Percentiles rank a stretch among this genome's conserved stretches.
phyloP scores from a whole-genome alignment of 2,329 filamentous ascomycete genomes.

The Calycina herbarum region DNA sequence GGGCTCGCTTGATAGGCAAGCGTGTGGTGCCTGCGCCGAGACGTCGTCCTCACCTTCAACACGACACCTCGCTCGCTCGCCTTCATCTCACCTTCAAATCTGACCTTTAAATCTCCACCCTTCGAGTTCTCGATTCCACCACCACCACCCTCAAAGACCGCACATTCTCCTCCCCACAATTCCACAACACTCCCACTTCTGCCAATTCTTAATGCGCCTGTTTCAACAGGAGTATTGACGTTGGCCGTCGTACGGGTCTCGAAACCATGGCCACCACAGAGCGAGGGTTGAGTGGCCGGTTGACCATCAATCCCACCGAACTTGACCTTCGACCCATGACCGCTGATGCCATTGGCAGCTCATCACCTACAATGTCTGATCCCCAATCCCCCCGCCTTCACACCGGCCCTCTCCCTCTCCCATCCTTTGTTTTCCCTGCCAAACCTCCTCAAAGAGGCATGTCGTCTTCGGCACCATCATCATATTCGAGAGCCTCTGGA shows the following conservation, averaged over 20 bases:
- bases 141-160: background rate
- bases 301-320: conserved; percentile 3
- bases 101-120: background rate
- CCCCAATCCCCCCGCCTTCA: conserved; percentile 18
- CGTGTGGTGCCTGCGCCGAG: background rate
- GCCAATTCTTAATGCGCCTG: conserved; percentile 20
- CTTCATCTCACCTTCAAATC: conserved; percentile 4
- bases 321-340: conserved; percentile 15
- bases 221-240: conserved; percentile 17
- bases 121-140: conserved; percentile 4
- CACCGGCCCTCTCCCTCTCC: conserved; percentile 54
- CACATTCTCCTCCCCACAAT: background rate
- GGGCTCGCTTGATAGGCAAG: background rate
- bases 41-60: conserved; percentile 3
- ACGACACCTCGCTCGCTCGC: background rate
- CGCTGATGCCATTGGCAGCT: conserved; percentile 6
- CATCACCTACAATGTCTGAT: conserved; percentile 12
- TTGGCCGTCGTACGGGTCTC: conserved; percentile 22
- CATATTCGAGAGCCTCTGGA: conserved; percentile 49
- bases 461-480: conserved; percentile 49
- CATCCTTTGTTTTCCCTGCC: conserved; percentile 63
- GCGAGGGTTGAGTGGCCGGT: conserved; percentile 15
- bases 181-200: conserved; percentile 6
- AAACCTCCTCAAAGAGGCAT: conserved; percentile 44
- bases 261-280: conserved; percentile 25